Base-by-base conservation (phyloP, 1,139 yeast species). In the Kluyveromyces sp. region DNA sequence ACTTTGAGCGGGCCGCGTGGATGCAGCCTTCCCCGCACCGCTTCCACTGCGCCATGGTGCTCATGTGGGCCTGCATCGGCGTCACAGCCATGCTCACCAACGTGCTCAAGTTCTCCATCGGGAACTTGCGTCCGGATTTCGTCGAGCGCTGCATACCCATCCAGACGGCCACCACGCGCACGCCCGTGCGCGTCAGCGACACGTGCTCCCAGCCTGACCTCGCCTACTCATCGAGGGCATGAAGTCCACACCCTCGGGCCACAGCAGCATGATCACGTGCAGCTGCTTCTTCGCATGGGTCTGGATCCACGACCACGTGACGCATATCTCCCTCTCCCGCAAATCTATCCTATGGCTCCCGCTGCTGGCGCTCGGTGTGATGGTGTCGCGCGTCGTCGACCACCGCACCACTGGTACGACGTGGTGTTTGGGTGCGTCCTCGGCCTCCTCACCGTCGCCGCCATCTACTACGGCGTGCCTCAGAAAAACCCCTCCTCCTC, bases 381-480 rank as follows among this genome's bases (percentile, higher is more conserved):
- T 61, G 60, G 43, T 52, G 4, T 58, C 63, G 15, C 52, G 65
- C 37, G 50, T 60, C 15, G 43, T 54, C 4, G 65, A 61, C 47
- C 60, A 59, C 44, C 56, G 41, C 65, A 61, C 50, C 63, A 58
- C 45, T 59, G 63, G 63, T 58, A 58, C 49, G 65, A 61, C 49
- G 55, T 60, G 10, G 26, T 60, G 4, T 47, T 50, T 34, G 65
- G 65, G 4, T 48, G 51, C 25, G 21, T 41, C 1, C 45, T 60
- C 4, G 65, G 63, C 3, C 42, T 47, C 4, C 21, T 44, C 15
- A 48, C 51, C 37, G 43, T 46, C 37, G 37, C 32, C 34, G 41
- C 15, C 7, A 10, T 33, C 15, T 33, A 33, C 34, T 33, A 7
- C 34, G 5, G 15, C 34, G 21, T 26, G 38, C 46, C 39, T 7